Base-by-base conservation (phyloP, 2,329 filamentous ascomycete species). In the Knufia fluminis region DNA sequence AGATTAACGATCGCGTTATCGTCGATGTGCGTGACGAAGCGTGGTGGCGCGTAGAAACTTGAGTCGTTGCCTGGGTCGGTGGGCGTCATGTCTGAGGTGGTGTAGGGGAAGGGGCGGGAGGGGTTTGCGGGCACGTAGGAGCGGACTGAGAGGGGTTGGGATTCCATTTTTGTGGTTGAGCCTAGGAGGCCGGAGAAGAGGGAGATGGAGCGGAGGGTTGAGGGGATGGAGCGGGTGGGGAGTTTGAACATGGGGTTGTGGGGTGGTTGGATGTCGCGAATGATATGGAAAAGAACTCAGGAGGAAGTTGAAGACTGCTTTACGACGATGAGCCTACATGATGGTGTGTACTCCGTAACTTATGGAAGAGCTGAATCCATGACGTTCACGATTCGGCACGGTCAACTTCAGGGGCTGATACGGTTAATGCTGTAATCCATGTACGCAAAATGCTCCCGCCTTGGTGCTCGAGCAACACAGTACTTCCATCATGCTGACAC, bases 21-120 rank as follows among this genome's bases (percentile, higher is more conserved):
- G 54, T 77, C 74, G 55, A 77, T 77, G 51, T 77, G 75, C 9
- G 74, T 74, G 1, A 77, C 73, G 53, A 76, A 73, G 14, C 73
- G 67, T 1, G 74, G 70, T 6, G 50, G 24, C 31, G 48, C 32
- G 51, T 63, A 63, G 55, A 63, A 63, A 3, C 26, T 26, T 1
- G 53, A 32, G 45, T 63, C 61, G 10, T 54, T 19, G 36, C 58
- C 56, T 2, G 53, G 22, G 28, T 63, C 61, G 48, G 47, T 52
- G 38, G 59, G 59, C 6, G 50, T 56, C 28, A 62, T 54, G 44
- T 60, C 58, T 22, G 46, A 23, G 12, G 46, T n/a, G 2, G 49
- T 53, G 49, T 61, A 60, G 9, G 61, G 60, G 41, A 57, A 62
- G 16, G 57, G 46, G 6, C 50, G 45, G 35, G 49, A 47, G 16